Evolutionary conservation across 306 rosid genomes (phyloP).

Genomic region (Purshia tridentata): DNA sequence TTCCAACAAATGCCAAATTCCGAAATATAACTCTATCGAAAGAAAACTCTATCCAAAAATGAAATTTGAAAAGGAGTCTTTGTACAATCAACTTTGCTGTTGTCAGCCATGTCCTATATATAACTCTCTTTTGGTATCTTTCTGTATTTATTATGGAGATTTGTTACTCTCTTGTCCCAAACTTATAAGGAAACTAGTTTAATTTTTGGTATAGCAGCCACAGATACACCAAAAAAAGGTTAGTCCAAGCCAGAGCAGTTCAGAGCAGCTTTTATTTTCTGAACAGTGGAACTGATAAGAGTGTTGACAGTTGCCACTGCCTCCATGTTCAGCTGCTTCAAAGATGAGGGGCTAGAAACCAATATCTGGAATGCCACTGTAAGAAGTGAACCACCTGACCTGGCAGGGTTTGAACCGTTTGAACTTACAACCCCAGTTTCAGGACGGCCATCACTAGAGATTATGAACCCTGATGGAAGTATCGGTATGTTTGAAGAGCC

Average conservation of each 20-base stretch:
- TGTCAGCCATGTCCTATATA: not conserved
- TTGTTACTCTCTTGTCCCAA: not conserved
- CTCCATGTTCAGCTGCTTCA: constrained; percentile 28
- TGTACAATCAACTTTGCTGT: not conserved
- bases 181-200: not conserved
- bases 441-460: constrained; percentile 43
- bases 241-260: constrained; percentile 34
- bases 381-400: constrained; percentile 47
- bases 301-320: constrained; percentile 39
- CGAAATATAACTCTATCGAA: not conserved
- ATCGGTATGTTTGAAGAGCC: constrained; percentile 45
- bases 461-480: constrained; percentile 66
- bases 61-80: not conserved
- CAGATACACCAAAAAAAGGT: not conserved
- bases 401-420: not conserved
- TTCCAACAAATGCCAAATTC: not conserved
- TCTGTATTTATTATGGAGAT: not conserved
- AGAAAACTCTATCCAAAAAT: too few species aligned
- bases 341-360: constrained; percentile 9
- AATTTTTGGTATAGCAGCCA: not conserved
- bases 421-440: constrained; percentile 1
- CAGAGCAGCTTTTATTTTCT: constrained; percentile 49
- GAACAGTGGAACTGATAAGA: constrained; percentile 36
- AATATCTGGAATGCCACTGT: constrained; percentile 53
- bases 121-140: not conserved